Evolutionary conservation across 352 stramenopile genomes (phyloP).

Genomic region (Achlya hypogyna): DNA sequence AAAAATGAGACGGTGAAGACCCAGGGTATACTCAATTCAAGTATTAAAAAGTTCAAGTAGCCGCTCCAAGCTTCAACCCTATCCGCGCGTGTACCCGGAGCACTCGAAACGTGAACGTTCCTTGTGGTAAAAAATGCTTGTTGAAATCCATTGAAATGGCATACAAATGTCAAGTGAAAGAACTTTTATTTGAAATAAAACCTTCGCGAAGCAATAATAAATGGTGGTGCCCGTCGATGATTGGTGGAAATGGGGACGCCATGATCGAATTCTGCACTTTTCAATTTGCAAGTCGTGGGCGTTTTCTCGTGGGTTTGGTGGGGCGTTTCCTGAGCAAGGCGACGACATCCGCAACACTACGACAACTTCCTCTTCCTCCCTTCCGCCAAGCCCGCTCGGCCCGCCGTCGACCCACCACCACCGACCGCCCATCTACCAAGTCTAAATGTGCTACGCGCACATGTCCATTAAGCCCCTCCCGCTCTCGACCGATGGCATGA

Average conservation of each 20-base stretch:
- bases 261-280: background rate
- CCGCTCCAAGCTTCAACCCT: background rate
- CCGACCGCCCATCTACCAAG: background rate
- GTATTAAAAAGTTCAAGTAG: background rate
- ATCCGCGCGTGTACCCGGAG: background rate
- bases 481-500: background rate
- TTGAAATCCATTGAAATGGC: background rate
- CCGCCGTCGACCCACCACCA: background rate
- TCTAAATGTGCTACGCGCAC: background rate
- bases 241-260: background rate
- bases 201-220: background rate
- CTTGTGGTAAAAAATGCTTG: background rate
- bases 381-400: background rate
- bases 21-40: background rate
- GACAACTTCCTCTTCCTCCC: background rate
- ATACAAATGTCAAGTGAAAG: background rate
- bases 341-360: background rate
- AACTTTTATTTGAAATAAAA: background rate
- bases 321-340: background rate
- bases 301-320: background rate
- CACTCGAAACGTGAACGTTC: background rate
- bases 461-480: constrained; percentile 13
- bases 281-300: background rate
- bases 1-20: background rate
- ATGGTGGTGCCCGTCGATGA: background rate